phyloP scores from a whole-genome alignment of 306 rosid genomes.

The Casuarina cunninghamiana region DNA sequence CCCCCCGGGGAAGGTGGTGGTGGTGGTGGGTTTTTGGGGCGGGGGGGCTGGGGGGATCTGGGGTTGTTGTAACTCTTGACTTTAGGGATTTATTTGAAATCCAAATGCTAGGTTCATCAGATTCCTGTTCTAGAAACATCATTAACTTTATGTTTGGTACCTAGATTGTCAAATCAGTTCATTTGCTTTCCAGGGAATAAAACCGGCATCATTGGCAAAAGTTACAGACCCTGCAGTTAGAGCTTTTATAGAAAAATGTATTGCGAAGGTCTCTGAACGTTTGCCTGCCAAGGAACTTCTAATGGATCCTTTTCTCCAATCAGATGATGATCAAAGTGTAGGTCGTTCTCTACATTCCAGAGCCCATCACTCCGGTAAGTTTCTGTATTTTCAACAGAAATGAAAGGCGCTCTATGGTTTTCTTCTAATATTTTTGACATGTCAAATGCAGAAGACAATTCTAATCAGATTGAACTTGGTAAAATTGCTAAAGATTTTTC shows the following conservation, averaged over 20 bases:
- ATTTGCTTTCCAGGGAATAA: constrained; percentile 67
- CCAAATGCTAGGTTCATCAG: not conserved
- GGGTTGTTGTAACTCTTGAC: too few relatives aligned
- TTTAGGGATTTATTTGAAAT: not conserved
- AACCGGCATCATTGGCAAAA: constrained; percentile 87
- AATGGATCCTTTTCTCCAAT: constrained; percentile 75
- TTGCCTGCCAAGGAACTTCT: constrained; percentile 85
- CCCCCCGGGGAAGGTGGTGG: too few relatives aligned
- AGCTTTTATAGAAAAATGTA: constrained; percentile 86
- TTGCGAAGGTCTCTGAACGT: constrained; percentile 70
- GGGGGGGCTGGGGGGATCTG: too few relatives aligned
- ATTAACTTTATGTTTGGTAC: not conserved
- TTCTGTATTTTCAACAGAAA: constrained; percentile 15
- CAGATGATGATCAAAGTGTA: constrained; percentile 52
- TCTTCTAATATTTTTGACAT: constrained; percentile 34
- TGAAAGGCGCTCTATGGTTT: constrained; percentile 7
- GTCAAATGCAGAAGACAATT: constrained; percentile 45
- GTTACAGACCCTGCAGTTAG: constrained; percentile 64
- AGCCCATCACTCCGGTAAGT: constrained; percentile 43
- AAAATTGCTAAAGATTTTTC: constrained; percentile 33
- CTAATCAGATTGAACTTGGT: constrained; percentile 31
- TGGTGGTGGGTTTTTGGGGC: too few relatives aligned
- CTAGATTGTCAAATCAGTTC: constrained; percentile 13
- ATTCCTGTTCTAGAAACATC: not conserved
- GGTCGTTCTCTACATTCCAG: constrained; percentile 41